These are phyloP conservation scores for Coemansia sp. DNA, from an alignment of 192 early-diverging fungal genomes.

Conservation along the genomic window DNA sequence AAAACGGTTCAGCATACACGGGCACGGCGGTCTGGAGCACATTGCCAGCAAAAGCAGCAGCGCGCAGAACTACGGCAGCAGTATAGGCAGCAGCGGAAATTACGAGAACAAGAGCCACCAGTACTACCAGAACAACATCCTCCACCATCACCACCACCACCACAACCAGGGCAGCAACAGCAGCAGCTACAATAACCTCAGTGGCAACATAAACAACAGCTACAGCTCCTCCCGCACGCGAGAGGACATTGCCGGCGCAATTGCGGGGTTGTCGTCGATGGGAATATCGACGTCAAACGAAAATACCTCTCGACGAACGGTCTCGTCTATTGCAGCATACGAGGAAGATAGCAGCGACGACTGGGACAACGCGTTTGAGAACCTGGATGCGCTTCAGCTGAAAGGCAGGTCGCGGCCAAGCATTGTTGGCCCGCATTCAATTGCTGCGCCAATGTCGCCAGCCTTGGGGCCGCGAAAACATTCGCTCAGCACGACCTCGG, in stretches of 20 bases:
- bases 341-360: constrained; percentile 56
- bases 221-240: constrained; percentile 41
- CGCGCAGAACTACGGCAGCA: constrained; percentile 2
- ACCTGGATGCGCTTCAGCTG: constrained; percentile 48
- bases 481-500: constrained; percentile 35
- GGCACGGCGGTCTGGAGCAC: not conserved
- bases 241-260: constrained; percentile 48
- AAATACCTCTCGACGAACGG: constrained; percentile 43
- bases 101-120: constrained; percentile 9
- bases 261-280: constrained; percentile 52
- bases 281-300: constrained; percentile 50
- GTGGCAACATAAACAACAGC: constrained; percentile 39
- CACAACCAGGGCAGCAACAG: constrained; percentile 13
- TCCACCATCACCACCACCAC: constrained; percentile 2
- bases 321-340: constrained; percentile 53
- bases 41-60: constrained; percentile 4
- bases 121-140: not conserved
- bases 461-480: constrained; percentile 34
- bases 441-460: constrained; percentile 41
- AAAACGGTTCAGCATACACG: constrained; percentile 42
- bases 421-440: constrained; percentile 43
- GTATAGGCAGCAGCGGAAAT: constrained; percentile 7
- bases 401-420: constrained; percentile 26
- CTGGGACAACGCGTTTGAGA: constrained; percentile 57
- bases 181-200: constrained; percentile 24